Evolutionary conservation across 805 yeast species (phyloP).

Genomic region (Kodamaea neixiangensis): DNA sequence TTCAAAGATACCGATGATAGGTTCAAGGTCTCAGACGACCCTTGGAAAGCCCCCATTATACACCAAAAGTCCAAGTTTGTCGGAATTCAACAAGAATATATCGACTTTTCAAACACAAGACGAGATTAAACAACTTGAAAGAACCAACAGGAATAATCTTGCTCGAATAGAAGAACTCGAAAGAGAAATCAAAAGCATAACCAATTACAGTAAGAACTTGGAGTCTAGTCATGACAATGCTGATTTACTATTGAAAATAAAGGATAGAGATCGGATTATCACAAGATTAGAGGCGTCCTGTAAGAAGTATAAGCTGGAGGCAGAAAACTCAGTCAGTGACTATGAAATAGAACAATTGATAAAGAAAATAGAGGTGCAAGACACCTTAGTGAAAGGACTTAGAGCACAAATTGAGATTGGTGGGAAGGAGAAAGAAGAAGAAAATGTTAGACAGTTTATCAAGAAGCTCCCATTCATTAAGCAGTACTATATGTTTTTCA

Average conservation of each 20-base stretch:
- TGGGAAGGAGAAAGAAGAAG: neutral
- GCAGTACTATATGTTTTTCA: conserved; percentile 28
- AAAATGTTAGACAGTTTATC: conserved; percentile 14
- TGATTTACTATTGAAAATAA: conserved; percentile 4
- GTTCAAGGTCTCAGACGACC: neutral
- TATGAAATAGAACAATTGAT: conserved; percentile 13
- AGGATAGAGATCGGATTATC: conserved; percentile 8
- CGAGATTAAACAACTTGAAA: conserved; percentile 3
- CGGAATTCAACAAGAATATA: neutral
- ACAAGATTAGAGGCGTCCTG: conserved; percentile 8
- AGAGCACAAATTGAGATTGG: conserved; percentile 2
- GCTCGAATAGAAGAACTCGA: conserved; percentile 20
- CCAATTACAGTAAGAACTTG: conserved; percentile 17
- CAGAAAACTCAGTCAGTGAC: conserved; percentile 2
- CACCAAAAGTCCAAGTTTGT: neutral
- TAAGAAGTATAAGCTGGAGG: conserved; percentile 10
- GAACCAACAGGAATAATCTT: neutral
- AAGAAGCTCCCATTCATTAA: conserved; percentile 31
- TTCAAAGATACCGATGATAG: neutral
- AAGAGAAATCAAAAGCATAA: conserved; percentile 17
- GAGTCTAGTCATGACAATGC: conserved; percentile 15
- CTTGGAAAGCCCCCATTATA: neutral
- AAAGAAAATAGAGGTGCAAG: conserved; percentile 22
- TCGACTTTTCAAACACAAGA: neutral
- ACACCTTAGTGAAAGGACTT: conserved; percentile 18